Evolutionary conservation across 805 yeast genomes (phyloP).

Genomic region (Tetrapisispora pingtungensis): DNA sequence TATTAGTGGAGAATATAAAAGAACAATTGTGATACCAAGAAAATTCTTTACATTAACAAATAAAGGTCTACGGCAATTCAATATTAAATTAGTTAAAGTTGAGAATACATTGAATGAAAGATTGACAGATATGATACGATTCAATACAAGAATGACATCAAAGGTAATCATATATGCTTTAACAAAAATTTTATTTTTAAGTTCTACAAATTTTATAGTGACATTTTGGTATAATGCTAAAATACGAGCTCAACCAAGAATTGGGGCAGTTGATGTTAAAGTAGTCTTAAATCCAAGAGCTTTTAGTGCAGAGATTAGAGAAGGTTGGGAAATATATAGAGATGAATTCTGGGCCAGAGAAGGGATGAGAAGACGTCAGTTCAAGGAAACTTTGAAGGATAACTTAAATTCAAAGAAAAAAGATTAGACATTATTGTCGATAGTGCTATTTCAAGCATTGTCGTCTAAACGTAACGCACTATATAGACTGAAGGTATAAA

Average conservation of each 20-base stretch:
- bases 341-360: conserved; percentile 91
- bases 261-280: conserved; percentile 75
- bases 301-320: conserved; percentile 73
- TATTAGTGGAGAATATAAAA: conserved; percentile 78
- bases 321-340: conserved; percentile 90
- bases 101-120: conserved; percentile 32
- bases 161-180: conserved; percentile 11
- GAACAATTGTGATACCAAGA: conserved; percentile 76
- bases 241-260: conserved; percentile 43
- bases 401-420: not conserved
- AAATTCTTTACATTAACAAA: conserved; percentile 73
- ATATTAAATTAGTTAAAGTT: conserved; percentile 64
- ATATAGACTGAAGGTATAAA: no score
- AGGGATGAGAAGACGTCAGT: conserved; percentile 48
- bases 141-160: conserved; percentile 21
- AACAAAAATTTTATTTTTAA: conserved; percentile 7
- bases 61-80: conserved; percentile 78
- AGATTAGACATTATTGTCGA: not conserved
- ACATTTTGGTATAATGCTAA: conserved; percentile 21
- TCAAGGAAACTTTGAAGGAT: not conserved
- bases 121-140: conserved; percentile 28
- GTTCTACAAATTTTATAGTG: conserved; percentile 9
- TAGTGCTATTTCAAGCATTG: no score
- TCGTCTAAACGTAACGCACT: no score
- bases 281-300: conserved; percentile 71